Conservation (phyloP, 768 basidiomycete species). For the Termitomyces sp. region DNA sequence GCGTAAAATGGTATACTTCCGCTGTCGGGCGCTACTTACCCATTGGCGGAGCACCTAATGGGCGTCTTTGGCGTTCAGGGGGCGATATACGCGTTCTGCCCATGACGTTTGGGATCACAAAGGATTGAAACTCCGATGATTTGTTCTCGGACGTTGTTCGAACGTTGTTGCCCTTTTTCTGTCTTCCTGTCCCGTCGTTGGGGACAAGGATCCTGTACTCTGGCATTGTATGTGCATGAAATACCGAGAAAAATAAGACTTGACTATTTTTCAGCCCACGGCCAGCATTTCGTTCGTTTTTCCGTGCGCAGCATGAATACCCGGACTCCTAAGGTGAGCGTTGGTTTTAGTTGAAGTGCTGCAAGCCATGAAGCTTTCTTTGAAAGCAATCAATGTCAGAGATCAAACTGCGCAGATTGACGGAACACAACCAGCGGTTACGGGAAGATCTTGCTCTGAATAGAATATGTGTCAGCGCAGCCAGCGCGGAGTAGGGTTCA, state of each 20-base stretch:
- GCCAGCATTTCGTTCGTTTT: constrained; percentile 15
- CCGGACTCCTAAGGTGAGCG: constrained; percentile 63
- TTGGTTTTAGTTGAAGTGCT: constrained; percentile 8
- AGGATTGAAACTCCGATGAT: constrained; percentile 41
- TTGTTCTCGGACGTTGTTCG: constrained; percentile 8
- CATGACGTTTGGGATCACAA: constrained; percentile 15
- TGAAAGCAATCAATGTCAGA: constrained; percentile 90
- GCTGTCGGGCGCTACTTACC: not conserved
- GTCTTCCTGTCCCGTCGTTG: constrained; percentile 12
- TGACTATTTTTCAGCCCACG: constrained; percentile 11
- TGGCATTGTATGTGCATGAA: not conserved
- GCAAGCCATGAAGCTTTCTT: constrained; percentile 4
- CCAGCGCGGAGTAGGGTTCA: constrained; percentile 68
- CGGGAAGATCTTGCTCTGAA: constrained; percentile 87
- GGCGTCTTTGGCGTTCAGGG: constrained; percentile 3
- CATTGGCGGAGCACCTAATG: not conserved
- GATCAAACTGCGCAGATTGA: constrained; percentile 89
- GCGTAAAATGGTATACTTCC: not conserved
- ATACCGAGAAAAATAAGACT: not conserved
- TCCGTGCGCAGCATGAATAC: constrained; percentile 50
- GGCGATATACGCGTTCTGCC: constrained; percentile 8
- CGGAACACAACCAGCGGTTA: constrained; percentile 90
- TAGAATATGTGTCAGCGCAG: constrained; percentile 89
- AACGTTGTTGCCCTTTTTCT: constrained; percentile 13
- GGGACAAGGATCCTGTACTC: not conserved